Evolutionary conservation across 768 basidiomycete genomes (phyloP), one percentile per base, ranked within the genome.

Genomic region (Boletus sp.): DNA sequence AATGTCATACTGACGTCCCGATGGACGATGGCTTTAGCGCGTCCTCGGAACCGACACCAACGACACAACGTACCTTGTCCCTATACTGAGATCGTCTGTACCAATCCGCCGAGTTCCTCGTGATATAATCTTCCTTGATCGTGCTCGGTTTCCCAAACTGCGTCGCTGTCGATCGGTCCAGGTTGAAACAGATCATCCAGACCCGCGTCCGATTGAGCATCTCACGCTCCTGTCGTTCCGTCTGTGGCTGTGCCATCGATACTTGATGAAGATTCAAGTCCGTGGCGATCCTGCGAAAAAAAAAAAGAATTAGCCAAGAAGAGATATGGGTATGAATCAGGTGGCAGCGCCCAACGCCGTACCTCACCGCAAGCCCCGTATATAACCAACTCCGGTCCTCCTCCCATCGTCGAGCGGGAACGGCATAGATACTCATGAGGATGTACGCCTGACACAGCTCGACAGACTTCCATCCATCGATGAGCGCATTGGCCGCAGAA

Each of bases 381-480:
- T 92, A 91, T 45, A 94, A 69, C 90, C 92, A 95, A 53, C 88
- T 90, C 29, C 91, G 79, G 65, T 95, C 92, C 61, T 95, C 91
- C 62, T 95, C 92, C 87, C 93, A 96, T 40, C 83, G 73, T 23
- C 85, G 80, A 1, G 89, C 90, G 4, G 89, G 90, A 2, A 90
- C 85, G 42, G 84, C 83, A 63, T 88, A 91, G 45, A 87, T 79
- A 58, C 85, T 87, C 87, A 92, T 86, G 48, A 97, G 77, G 45
- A 97, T 84, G 63, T 95, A 97, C 4, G 93, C 93, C 67, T 97
- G 93, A 48, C 88, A 87, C 1, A 95, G 77, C 70, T 97, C 93
- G 45, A 95, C 87, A 13, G 88, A 89, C 71, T 85, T 85, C 86
- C 83, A 87, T 45, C 87, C 88, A 59, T 89, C 85, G 48, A 88